A percentile compares a stretch with the other conserved stretches of the same genome.
Evolutionary conservation across 2,329 filamentous ascomycete species (phyloP).

Genomic region (Lachnellula suecica): DNA sequence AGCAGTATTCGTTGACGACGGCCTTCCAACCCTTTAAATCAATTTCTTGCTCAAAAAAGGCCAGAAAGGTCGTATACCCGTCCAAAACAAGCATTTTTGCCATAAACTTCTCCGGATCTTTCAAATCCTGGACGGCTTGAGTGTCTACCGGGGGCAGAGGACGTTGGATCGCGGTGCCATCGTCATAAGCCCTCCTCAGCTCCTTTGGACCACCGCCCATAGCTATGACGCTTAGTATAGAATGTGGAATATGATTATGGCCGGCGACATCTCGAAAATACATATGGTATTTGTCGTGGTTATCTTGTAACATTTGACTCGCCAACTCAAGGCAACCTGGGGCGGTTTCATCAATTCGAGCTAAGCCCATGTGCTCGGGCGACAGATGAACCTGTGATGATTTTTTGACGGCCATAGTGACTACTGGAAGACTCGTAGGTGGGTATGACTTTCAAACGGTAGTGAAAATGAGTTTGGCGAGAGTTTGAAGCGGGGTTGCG

Average conservation of each 20-base stretch:
- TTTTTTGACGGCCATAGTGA: not conserved
- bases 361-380: slow-evolving; percentile 1
- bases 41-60: slow-evolving; percentile 74
- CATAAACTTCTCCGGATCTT: slow-evolving; percentile 51
- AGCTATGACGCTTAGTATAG: slow-evolving; percentile 71
- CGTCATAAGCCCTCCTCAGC: slow-evolving; percentile 62
- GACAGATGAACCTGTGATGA: not conserved
- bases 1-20: slow-evolving; percentile 64
- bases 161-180: slow-evolving; percentile 65
- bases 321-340: not conserved
- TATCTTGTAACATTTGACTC: slow-evolving; percentile 8
- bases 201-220: slow-evolving; percentile 61
- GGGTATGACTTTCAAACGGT: no score
- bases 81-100: slow-evolving; percentile 59
- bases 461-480: no score
- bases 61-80: slow-evolving; percentile 70
- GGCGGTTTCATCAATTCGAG: not conserved
- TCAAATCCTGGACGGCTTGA: slow-evolving; percentile 44
- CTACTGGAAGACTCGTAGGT: no score
- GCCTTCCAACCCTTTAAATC: slow-evolving; percentile 56
- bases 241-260: slow-evolving; percentile 81
- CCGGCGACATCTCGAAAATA: slow-evolving; percentile 74
- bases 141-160: slow-evolving; percentile 46
- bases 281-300: slow-evolving; percentile 57
- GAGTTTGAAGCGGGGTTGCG: no score